A percentile compares a stretch with the other conserved stretches of the same genome.
Evolutionary conservation across 805 yeast species (phyloP).

Genomic region (Kluyveromyces lactis): DNA sequence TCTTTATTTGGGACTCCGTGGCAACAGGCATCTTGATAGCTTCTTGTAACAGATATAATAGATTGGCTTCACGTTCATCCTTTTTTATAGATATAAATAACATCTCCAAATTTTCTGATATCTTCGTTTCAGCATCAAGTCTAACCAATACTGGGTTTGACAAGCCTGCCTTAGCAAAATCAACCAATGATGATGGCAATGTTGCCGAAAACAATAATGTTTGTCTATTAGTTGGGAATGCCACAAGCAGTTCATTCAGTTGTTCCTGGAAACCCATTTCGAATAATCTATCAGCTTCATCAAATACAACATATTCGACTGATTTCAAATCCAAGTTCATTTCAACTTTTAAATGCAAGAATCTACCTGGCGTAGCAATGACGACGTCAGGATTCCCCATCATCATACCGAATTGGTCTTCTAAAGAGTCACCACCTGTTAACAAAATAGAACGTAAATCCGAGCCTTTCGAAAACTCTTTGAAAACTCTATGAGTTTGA

Average conservation of each 20-base stretch:
- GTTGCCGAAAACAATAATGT: constrained; percentile 92
- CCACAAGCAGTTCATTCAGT: constrained; percentile 75
- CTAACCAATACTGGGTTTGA: constrained; percentile 87
- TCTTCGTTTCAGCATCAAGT: constrained; percentile 84
- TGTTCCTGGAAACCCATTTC: constrained; percentile 97
- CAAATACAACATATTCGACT: constrained; percentile 87
- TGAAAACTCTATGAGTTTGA: constrained; percentile 83
- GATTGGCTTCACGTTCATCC: constrained; percentile 83
- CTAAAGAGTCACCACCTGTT: constrained; percentile 98
- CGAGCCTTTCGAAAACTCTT: constrained; percentile 78
- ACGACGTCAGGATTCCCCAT: constrained; percentile 90
- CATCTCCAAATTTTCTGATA: constrained; percentile 88
- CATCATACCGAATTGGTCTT: constrained; percentile 90
- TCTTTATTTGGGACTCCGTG: constrained; percentile 54
- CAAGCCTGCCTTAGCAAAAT: constrained; percentile 95
- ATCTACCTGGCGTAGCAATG: constrained; percentile 97
- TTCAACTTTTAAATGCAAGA: constrained; percentile 89
- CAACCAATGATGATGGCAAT: constrained; percentile 83
- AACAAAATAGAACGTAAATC: constrained; percentile 72
- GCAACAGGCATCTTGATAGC: constrained; percentile 80
- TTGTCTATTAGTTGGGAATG: constrained; percentile 78
- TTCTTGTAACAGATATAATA: constrained; percentile 69
- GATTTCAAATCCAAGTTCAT: constrained; percentile 80
- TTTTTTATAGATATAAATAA: constrained; percentile 73
- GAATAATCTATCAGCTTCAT: constrained; percentile 94